Conservation (phyloP, 2,329 filamentous ascomycete species). For the Exserohilum turcica region DNA sequence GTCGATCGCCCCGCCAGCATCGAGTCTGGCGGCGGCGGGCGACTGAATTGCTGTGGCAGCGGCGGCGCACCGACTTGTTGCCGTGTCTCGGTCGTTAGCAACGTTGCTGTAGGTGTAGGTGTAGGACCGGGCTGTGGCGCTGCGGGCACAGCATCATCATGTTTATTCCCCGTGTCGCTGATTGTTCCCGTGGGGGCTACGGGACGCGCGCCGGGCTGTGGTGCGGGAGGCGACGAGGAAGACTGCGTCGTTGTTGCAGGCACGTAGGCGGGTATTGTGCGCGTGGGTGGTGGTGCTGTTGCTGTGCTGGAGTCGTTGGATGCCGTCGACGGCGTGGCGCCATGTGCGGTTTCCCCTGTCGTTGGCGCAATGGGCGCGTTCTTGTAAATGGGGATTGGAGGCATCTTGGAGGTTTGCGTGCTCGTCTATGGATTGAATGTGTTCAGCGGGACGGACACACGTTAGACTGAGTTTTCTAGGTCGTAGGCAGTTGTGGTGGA, state of each 20-base stretch:
- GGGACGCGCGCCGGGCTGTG: constrained; percentile 50
- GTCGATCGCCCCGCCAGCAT: constrained; percentile 47
- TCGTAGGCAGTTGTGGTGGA: no score
- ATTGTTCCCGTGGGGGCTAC: constrained; percentile 25
- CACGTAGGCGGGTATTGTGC: constrained; percentile 34
- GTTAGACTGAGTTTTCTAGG: no score
- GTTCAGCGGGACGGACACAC: no score
- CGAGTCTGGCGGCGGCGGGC: constrained; percentile 47
- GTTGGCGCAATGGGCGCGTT: constrained; percentile 52
- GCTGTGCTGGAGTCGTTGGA: constrained; percentile 35
- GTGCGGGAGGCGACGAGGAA: constrained; percentile 36
- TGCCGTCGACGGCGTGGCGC: constrained; percentile 46
- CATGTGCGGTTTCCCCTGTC: constrained; percentile 45
- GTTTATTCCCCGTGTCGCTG: neutral
- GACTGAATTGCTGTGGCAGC: constrained; percentile 48
- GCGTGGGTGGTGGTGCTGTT: constrained; percentile 45
- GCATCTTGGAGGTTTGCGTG: constrained; percentile 40
- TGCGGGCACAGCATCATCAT: constrained; percentile 26
- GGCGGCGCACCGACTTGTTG: constrained; percentile 38
- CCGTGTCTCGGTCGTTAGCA: constrained; percentile 40
- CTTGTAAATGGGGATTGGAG: constrained; percentile 54
- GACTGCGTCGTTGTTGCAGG: constrained; percentile 41
- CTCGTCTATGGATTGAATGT: neutral
- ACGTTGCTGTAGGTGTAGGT: constrained; percentile 31
- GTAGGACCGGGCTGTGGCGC: constrained; percentile 47